Evolutionary conservation across 495 filamentous ascomycete species (phyloP).

Genomic region (Lepraria neglecta): DNA sequence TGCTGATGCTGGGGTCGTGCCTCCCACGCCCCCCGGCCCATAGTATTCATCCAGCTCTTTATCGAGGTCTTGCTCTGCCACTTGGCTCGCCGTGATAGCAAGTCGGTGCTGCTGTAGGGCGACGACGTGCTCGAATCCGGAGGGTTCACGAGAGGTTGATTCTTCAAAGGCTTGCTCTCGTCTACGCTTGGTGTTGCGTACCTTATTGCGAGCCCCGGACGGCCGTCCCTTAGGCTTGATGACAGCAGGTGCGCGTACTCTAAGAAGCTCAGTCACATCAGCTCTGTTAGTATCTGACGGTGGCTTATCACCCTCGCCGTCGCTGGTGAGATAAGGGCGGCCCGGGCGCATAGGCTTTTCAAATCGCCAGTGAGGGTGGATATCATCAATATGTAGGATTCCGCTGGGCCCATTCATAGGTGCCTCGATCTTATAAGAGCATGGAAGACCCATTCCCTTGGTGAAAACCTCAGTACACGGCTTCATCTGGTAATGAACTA

Average conservation of each 20-base stretch:
- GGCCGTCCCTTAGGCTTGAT: not conserved
- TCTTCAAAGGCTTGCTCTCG: not conserved
- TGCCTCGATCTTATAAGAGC: not conserved
- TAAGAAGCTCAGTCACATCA: not conserved
- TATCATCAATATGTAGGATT: not conserved
- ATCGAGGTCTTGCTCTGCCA: too few relatives aligned
- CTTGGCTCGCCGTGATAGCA: too few relatives aligned
- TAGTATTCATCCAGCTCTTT: too few relatives aligned
- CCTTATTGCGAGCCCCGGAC: not conserved
- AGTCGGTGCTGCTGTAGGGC: too few relatives aligned
- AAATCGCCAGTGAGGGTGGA: not conserved
- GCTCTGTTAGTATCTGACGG: too few relatives aligned
- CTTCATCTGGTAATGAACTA: not conserved
- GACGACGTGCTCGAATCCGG: slow-evolving; percentile 3
- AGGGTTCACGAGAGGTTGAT: not conserved
- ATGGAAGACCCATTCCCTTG: not conserved
- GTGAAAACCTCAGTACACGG: not conserved
- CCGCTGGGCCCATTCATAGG: not conserved
- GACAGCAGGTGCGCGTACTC: not conserved
- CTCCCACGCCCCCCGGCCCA: too few relatives aligned
- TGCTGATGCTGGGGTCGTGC: too few relatives aligned
- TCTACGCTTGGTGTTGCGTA: not conserved
- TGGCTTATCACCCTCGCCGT: not conserved
- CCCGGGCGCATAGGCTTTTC: too few relatives aligned
- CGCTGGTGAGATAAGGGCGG: not conserved